Percentiles rank a stretch among this genome's conserved stretches.
phyloP scores from a whole-genome alignment of 345 rosid genomes.

The Corchorus olitorius region DNA sequence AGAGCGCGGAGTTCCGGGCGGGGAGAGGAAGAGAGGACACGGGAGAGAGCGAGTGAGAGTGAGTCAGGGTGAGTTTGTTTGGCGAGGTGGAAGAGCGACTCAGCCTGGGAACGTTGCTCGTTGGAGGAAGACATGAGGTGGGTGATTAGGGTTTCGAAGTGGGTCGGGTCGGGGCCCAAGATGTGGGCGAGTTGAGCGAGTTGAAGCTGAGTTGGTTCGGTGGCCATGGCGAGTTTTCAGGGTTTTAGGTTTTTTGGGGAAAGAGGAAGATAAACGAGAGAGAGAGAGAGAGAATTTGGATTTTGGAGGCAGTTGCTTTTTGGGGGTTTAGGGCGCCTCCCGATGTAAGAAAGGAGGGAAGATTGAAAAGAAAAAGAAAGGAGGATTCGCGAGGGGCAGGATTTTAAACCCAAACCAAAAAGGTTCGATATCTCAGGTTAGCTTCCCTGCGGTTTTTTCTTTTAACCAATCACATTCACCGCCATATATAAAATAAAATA shows the following conservation, averaged over 20 bases:
- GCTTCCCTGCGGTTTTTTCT: not conserved
- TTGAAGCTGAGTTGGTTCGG: slow-evolving; percentile 17
- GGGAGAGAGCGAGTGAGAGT: slow-evolving; percentile 53
- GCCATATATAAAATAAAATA: not conserved
- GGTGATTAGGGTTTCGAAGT: slow-evolving; percentile 63
- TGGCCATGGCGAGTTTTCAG: slow-evolving; percentile 17
- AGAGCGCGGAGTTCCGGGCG: slow-evolving; percentile 55
- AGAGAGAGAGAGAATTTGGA: not conserved
- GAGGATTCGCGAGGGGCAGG: not conserved
- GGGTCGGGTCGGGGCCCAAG: slow-evolving; percentile 53
- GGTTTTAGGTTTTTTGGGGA: not conserved
- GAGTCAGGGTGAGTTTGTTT: slow-evolving; percentile 62
- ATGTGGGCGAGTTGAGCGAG: slow-evolving; percentile 34
- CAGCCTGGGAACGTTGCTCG: slow-evolving; percentile 71
- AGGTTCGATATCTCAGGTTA: not conserved
- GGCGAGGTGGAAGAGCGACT: slow-evolving; percentile 57
- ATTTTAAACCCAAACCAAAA: not conserved
- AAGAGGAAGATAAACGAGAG: not conserved
- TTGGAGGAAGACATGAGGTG: slow-evolving; percentile 73
- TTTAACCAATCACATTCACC: not conserved
- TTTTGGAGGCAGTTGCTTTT: not conserved
- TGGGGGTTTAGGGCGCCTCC: slow-evolving; percentile 12
- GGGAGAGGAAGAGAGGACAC: slow-evolving; percentile 42
- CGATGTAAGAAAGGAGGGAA: not conserved
- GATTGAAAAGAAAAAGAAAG: not conserved